Base-by-base conservation (phyloP, 202 grass and related monocot species). In the Saccharum hybrid region DNA sequence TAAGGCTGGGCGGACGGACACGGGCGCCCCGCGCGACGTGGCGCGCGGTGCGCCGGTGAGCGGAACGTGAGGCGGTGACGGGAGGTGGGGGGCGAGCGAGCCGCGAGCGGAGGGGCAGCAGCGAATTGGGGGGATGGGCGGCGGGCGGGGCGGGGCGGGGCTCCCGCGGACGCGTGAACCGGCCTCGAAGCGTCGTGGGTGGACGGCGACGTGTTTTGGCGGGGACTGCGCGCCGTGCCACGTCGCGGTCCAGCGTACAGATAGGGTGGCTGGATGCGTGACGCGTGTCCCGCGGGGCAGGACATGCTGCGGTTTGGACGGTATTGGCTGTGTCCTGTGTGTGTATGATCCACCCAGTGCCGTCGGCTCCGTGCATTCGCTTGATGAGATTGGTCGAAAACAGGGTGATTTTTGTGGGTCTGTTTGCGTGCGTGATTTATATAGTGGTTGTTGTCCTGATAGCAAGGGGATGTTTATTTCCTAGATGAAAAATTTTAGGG, bases 151-250 rank as follows among this genome's bases (percentile, higher is more conserved):
- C 38, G 42, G 8, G 42, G 12, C 45, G 12, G 18, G 43, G 18
- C 48, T 41, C 19, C 69, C 34, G 65, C 68, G 63, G 38, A 68
- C 71, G 77, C 74, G 76, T 79, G 80, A 83, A 80, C 64, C 83
- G 73, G 41, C 81, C 81, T 67, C 16, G 85, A 80, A 81, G 74
- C 66, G 68, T 78, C 78, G 59, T 19, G 38, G 12, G 28, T 8
- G 41, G 76, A 80, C 40, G 60, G 54, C 76, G 79, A 94, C 88
- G 74, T 83, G 91, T 26, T 52, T 22, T 38, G 31, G 52, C 46
- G 52, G 40, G 74, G 81, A 16, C 37, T 28, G 67, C 57, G 74
- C 57, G 57, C 18, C 22, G 60, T 60, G 78, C 51, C 83, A 86
- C 88, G 84, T 86, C n/a, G 88, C 67, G 2, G 23, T 28, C 26